Percentiles rank a stretch among this genome's conserved stretches.
Conservation (phyloP, 2,329 filamentous ascomycete species). For the Fusarium abutilonis region DNA sequence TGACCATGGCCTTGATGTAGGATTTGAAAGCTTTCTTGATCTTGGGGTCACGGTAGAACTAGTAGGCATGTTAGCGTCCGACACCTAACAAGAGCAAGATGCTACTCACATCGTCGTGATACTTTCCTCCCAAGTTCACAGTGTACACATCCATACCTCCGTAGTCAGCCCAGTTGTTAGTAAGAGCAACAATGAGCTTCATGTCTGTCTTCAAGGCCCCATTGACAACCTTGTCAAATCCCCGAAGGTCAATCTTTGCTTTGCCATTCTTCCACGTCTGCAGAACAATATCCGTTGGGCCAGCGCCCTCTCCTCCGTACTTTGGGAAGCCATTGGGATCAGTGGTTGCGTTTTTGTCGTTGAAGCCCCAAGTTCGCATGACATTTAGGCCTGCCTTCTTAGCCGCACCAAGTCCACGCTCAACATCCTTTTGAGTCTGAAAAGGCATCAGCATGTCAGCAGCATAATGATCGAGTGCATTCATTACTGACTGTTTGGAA, state of each 20-base stretch:
- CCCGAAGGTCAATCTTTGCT: slow-evolving; percentile 5
- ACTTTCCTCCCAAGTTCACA: slow-evolving; percentile 60
- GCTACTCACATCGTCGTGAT: slow-evolving; percentile 50
- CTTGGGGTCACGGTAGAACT: slow-evolving; percentile 28
- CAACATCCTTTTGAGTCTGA: slow-evolving; percentile 54
- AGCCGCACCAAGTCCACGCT: slow-evolving; percentile 11
- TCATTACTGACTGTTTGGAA: slow-evolving; percentile 18
- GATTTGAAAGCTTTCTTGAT: slow-evolving; percentile 33
- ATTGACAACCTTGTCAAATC: slow-evolving; percentile 11
- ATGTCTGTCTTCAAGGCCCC: slow-evolving; percentile 59
- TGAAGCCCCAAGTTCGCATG: slow-evolving; percentile 19
- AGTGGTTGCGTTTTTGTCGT: slow-evolving; percentile 11
- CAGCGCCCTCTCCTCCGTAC: slow-evolving; percentile 55
- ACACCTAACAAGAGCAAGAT: no score
- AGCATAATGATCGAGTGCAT: accelerated
- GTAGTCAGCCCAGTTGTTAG: slow-evolving; percentile 68
- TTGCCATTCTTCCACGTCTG: slow-evolving; percentile 16
- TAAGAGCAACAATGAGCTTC: slow-evolving; percentile 64
- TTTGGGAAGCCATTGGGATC: slow-evolving; percentile 52
- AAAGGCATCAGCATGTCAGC: neutral
- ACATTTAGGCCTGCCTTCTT: slow-evolving; percentile 11
- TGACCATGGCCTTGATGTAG: slow-evolving; percentile 58
- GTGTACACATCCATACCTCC: slow-evolving; percentile 68
- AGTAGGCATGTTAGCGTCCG: neutral
- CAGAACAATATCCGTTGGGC: slow-evolving; percentile 55